phyloP scores from a whole-genome alignment of 768 basidiomycete species.

The Boletus insuetus region DNA sequence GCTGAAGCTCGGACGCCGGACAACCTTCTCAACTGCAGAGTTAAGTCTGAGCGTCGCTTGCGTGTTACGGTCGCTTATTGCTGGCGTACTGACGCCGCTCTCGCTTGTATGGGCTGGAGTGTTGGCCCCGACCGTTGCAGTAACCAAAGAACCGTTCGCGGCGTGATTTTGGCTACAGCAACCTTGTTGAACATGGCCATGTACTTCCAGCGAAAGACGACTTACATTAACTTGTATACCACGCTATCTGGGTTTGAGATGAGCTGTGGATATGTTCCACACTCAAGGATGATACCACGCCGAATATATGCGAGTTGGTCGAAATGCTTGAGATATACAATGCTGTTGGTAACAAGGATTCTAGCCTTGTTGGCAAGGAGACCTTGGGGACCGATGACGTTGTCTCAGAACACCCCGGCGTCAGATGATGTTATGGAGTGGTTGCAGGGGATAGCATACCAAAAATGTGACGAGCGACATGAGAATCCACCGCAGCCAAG shows the following conservation, averaged over 20 bases:
- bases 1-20: slow-evolving; percentile 54
- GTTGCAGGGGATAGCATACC: slow-evolving; percentile 37
- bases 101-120: slow-evolving; percentile 46
- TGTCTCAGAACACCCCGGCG: slow-evolving; percentile 43
- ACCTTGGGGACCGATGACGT: slow-evolving; percentile 84
- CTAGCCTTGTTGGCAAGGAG: slow-evolving; percentile 80
- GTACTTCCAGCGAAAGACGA: neutral
- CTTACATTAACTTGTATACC: slow-evolving; percentile 74
- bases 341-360: slow-evolving; percentile 82
- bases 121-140: slow-evolving; percentile 38
- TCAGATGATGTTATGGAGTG: neutral
- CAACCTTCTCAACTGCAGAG: slow-evolving; percentile 54
- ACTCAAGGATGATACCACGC: slow-evolving; percentile 79
- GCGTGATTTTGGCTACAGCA: slow-evolving; percentile 46
- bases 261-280: slow-evolving; percentile 60
- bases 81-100: slow-evolving; percentile 21
- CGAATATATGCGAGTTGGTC: slow-evolving; percentile 75
- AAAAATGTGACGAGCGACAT: slow-evolving; percentile 84
- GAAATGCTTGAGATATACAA: slow-evolving; percentile 78
- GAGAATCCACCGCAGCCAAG: slow-evolving; percentile 81
- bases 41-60: slow-evolving; percentile 24
- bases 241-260: slow-evolving; percentile 61
- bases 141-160: slow-evolving; percentile 39
- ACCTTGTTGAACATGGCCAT: neutral
- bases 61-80: slow-evolving; percentile 18